Percentiles rank a stretch among this genome's conserved stretches.
Conservation (phyloP, 1,139 yeast species). For the Hyphopichia khmerensis region DNA sequence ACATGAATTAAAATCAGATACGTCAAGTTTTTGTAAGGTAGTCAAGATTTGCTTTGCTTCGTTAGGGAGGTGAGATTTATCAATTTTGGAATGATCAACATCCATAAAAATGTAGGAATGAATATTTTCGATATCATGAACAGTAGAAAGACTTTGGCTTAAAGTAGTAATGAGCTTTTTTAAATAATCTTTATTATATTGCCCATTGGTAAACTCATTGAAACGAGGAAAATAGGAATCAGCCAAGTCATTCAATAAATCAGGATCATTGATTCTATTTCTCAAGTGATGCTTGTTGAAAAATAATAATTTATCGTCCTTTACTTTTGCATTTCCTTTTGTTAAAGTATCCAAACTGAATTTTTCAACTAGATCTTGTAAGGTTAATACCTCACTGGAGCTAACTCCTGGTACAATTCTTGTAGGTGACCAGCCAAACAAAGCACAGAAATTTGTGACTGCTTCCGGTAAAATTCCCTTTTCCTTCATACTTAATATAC, state of each 20-base stretch:
- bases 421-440: slow-evolving; percentile 93
- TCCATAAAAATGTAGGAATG: slow-evolving; percentile 52
- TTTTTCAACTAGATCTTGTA: slow-evolving; percentile 50
- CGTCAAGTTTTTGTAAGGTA: slow-evolving; percentile 5
- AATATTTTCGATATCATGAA: slow-evolving; percentile 46
- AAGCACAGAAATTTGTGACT: slow-evolving; percentile 77
- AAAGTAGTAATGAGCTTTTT: slow-evolving; percentile 24
- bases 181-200: slow-evolving; percentile 19
- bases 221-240: slow-evolving; percentile 25
- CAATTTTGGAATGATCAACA: slow-evolving; percentile 28
- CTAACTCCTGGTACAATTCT: slow-evolving; percentile 51
- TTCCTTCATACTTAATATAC: slow-evolving; percentile 57
- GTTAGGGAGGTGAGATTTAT: slow-evolving; percentile 8
- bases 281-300: slow-evolving; percentile 72
- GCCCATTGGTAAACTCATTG: slow-evolving; percentile 11
- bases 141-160: slow-evolving; percentile 42
- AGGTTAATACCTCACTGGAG: slow-evolving; percentile 57
- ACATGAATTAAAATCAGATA: slow-evolving; percentile 9
- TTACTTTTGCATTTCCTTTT: slow-evolving; percentile 91
- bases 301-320: slow-evolving; percentile 66
- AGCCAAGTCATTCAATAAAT: slow-evolving; percentile 30
- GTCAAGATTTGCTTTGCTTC: slow-evolving; percentile 10
- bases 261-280: slow-evolving; percentile 32
- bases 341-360: slow-evolving; percentile 71
- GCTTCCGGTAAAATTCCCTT: slow-evolving; percentile 84